Conservation (phyloP, 805 yeast genomes). For the Yamadazyma akitaensis region DNA sequence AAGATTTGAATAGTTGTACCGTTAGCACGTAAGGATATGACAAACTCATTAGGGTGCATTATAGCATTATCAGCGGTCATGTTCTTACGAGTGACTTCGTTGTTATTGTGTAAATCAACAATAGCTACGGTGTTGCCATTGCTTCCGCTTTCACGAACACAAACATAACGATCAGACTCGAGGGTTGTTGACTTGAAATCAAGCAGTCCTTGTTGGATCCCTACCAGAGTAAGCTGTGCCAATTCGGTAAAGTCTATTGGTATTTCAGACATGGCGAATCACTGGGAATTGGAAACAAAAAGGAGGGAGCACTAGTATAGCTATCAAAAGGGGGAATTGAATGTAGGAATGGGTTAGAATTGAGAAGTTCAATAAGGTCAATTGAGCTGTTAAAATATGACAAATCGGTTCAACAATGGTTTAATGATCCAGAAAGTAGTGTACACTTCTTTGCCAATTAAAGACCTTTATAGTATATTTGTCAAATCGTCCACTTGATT, state of each 20-base stretch:
- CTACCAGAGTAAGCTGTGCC: conserved; percentile 80
- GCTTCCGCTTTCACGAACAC: conserved; percentile 65
- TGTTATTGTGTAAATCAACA: conserved; percentile 75
- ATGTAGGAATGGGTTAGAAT: not conserved
- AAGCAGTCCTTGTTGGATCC: conserved; percentile 79
- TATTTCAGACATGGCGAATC: conserved; percentile 50
- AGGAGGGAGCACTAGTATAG: too few relatives aligned
- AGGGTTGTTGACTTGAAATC: conserved; percentile 93
- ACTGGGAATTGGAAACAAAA: not conserved
- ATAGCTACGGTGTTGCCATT: conserved; percentile 88
- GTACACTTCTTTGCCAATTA: not conserved
- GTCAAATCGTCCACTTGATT: not conserved
- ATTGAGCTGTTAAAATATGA: not conserved
- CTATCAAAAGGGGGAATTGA: too few relatives aligned
- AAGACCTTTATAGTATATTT: not conserved
- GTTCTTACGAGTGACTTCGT: conserved; percentile 79
- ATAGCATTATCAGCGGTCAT: conserved; percentile 98
- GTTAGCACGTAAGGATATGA: conserved; percentile 91
- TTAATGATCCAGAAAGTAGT: not conserved
- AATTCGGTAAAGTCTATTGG: conserved; percentile 97
- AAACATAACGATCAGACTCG: conserved; percentile 88
- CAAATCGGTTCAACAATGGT: not conserved
- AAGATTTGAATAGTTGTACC: conserved; percentile 95
- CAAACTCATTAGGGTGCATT: conserved; percentile 87
- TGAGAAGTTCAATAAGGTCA: not conserved